Evolutionary conservation across 2,329 filamentous ascomycete genomes (phyloP).

Genomic region (Plectosphaerella sp.): DNA sequence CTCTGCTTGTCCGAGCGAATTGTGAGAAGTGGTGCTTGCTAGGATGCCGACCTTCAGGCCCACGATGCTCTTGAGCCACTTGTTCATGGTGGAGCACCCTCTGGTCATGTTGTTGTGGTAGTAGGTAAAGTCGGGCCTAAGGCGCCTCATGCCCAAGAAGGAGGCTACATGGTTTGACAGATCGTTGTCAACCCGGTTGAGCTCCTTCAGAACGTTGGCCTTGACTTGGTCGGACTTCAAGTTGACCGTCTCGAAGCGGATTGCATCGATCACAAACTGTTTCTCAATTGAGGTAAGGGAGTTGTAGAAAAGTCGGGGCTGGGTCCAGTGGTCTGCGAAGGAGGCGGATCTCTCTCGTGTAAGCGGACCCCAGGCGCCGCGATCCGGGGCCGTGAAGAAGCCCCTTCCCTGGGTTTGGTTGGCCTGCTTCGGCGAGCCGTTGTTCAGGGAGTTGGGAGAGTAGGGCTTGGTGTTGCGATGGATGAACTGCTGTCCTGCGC

Average conservation of each 20-base stretch:
- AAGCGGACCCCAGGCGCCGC: slow-evolving; percentile 47
- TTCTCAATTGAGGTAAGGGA: slow-evolving; percentile 61
- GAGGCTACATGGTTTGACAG: slow-evolving; percentile 60
- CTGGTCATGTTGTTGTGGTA: slow-evolving; percentile 66
- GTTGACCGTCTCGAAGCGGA: slow-evolving; percentile 66
- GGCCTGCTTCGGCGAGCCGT: slow-evolving; percentile 59
- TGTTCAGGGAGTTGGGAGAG: slow-evolving; percentile 62
- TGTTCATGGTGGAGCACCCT: slow-evolving; percentile 55
- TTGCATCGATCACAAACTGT: slow-evolving; percentile 68
- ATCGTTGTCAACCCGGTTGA: slow-evolving; percentile 66
- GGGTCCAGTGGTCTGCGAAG: slow-evolving; percentile 69
- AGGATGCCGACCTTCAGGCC: slow-evolving; percentile 62
- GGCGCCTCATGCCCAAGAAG: slow-evolving; percentile 55
- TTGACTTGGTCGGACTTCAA: slow-evolving; percentile 54
- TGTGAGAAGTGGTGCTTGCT: slow-evolving; percentile 33
- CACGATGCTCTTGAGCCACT: slow-evolving; percentile 54
- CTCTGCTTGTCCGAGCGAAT: slow-evolving; percentile 43
- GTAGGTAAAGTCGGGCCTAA: slow-evolving; percentile 55
- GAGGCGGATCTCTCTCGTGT: slow-evolving; percentile 55
- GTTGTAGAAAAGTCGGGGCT: slow-evolving; percentile 71
- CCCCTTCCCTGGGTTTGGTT: slow-evolving; percentile 59
- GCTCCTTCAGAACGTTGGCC: slow-evolving; percentile 61
- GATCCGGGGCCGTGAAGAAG: slow-evolving; percentile 64
- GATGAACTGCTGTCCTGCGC: slow-evolving; percentile 64
- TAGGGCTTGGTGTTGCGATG: slow-evolving; percentile 64